Evolutionary conservation across 768 basidiomycete species (phyloP), one percentile per base, ranked within the genome.

Genomic region (Trametes villosa): DNA sequence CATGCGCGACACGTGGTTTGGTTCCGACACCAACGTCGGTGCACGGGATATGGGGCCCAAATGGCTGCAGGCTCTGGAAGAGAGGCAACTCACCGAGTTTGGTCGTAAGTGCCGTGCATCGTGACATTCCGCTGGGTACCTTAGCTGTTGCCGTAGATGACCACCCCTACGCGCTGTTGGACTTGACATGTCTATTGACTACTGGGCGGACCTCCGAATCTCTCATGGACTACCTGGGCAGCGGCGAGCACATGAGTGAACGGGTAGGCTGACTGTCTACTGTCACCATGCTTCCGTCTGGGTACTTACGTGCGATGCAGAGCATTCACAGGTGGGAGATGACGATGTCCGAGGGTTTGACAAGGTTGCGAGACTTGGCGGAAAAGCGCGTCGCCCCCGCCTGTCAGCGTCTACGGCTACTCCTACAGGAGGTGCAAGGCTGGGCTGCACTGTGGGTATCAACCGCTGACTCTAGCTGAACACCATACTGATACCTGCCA

Each of bases 261-360:
- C 79, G 92, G 71, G 92, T 92, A 75, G 66, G 76, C 71, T 38
- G 57, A 44, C 42, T 41, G 45, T 63, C 15, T 26, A 17, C 48
- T 24, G 62, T 62, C 31, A 4, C 13, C 24, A 31, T 50, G 38
- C 42, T n/a, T n/a, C 18, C 17, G 24, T 17, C 42, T n/a, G 9
- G 13, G 29, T 46, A 34, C 55, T 45, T n/a, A 45, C n/a, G 44
- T 27, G 29, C 45, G n/a, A 7, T 44, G 58, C 44, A 94, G 92
- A 85, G 86, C 47, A 79, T 94, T 57, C 86, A 87, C 70, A 92
- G 91, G 71, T 94, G 92, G 92, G 91, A 94, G 70, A 78, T 83
- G 1, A 85, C 85, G 4, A 82, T 92, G 65, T 78, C 79, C 11
- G 89, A 92, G 61, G 84, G 89, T 17, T 72, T 94, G 51, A 77